A percentile compares a stretch with the other conserved stretches of the same genome.
Conservation (phyloP, 2,329 filamentous ascomycete genomes). For the Rhinocladiella mackenziei region DNA sequence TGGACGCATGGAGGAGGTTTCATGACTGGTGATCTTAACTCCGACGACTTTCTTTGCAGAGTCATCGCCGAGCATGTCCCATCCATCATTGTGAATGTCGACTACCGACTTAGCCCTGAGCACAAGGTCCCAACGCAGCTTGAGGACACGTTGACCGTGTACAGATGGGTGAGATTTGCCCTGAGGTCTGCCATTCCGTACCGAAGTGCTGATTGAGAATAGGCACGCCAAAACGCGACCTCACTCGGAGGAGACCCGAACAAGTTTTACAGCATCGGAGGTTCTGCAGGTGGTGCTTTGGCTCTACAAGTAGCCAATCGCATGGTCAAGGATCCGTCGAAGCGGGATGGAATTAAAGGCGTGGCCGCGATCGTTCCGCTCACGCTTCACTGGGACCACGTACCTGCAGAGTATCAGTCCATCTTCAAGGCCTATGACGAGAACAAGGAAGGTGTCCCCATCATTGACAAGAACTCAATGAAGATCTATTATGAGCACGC, state of each 20-base stretch:
- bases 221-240: slow-evolving; percentile 25
- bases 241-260: slow-evolving; percentile 24
- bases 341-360: slow-evolving; percentile 36
- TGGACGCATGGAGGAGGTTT: slow-evolving; percentile 32
- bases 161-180: slow-evolving; percentile 22
- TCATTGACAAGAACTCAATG: slow-evolving; percentile 31
- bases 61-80: slow-evolving; percentile 32
- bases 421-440: slow-evolving; percentile 38
- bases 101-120: slow-evolving; percentile 33
- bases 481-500: slow-evolving; percentile 21
- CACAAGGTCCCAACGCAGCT: slow-evolving; percentile 27
- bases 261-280: slow-evolving; percentile 37
- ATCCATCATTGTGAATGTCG: slow-evolving; percentile 37
- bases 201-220: slow-evolving; percentile 1
- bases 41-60: slow-evolving; percentile 37
- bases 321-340: slow-evolving; percentile 37
- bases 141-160: slow-evolving; percentile 24
- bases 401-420: slow-evolving; percentile 36
- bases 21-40: slow-evolving; percentile 35
- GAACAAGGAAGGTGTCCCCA: slow-evolving; percentile 37
- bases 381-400: slow-evolving; percentile 37
- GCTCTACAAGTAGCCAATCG: slow-evolving; percentile 38
- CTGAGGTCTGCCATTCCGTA: not conserved
- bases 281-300: slow-evolving; percentile 40
- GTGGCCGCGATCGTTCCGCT: slow-evolving; percentile 38